These are phyloP conservation scores for Globisporangium apiculatum DNA, from an alignment of 352 stramenopile species.

Conservation along the genomic window DNA sequence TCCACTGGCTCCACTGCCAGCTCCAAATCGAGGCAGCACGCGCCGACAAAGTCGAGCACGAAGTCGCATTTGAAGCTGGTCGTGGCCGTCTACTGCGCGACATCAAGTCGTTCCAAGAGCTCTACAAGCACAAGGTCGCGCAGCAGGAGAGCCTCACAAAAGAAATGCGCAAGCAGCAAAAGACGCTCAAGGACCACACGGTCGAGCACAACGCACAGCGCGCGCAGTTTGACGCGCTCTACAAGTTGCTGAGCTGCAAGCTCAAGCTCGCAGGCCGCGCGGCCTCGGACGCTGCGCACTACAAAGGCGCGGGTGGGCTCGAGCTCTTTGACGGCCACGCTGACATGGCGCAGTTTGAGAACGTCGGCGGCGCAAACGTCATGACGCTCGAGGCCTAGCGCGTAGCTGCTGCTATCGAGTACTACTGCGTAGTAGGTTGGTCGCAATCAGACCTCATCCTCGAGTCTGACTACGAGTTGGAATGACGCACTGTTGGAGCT, in stretches of 20 bases:
- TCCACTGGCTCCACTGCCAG: slow-evolving; percentile 77
- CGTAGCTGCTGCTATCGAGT: no score
- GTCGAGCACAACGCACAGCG: slow-evolving; percentile 70
- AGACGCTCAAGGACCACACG: slow-evolving; percentile 79
- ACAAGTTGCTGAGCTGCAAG: slow-evolving; percentile 78
- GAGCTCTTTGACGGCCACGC: slow-evolving; percentile 55
- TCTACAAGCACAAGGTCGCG: slow-evolving; percentile 89
- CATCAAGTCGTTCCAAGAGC: slow-evolving; percentile 84
- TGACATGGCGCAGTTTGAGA: slow-evolving; percentile 72
- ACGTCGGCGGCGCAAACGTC: slow-evolving; percentile 72
- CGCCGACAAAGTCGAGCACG: slow-evolving; percentile 80
- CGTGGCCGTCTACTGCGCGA: slow-evolving; percentile 63
- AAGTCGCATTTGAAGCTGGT: slow-evolving; percentile 79
- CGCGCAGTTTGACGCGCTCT: slow-evolving; percentile 80
- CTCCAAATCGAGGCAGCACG: slow-evolving; percentile 63
- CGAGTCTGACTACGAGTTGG: no score
- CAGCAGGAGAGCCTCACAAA: slow-evolving; percentile 89
- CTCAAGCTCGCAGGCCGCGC: slow-evolving; percentile 35
- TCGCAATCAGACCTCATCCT: no score
- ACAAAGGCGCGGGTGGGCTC: slow-evolving; percentile 13
- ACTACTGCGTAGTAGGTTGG: no score
- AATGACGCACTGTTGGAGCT: no score
- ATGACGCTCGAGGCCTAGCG: slow-evolving; percentile 67
- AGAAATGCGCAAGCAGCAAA: slow-evolving; percentile 88
- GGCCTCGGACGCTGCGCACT: slow-evolving; percentile 9